Percentiles rank a stretch among this genome's conserved stretches.
Evolutionary conservation across 371 early-diverging fungal species (phyloP).

Genomic region (Lichtheimia hyalospora): DNA sequence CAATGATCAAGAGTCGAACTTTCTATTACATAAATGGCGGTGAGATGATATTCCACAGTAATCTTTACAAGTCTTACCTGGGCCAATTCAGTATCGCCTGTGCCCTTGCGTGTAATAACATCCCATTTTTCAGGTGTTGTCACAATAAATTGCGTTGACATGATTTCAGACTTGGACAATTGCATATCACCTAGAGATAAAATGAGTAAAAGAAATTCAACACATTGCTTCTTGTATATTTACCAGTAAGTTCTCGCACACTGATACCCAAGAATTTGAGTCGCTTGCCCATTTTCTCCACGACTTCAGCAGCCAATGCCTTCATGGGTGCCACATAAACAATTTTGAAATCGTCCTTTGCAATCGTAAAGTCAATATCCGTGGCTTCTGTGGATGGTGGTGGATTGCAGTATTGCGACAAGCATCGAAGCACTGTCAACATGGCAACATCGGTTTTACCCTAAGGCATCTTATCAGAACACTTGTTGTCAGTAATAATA

Average conservation of each 20-base stretch:
- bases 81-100: conserved; percentile 89
- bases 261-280: conserved; percentile 83
- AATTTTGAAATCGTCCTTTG: conserved; percentile 88
- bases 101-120: conserved; percentile 95
- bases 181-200: conserved; percentile 88
- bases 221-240: neutral
- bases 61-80: conserved; percentile 44
- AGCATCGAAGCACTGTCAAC: conserved; percentile 83
- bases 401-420: conserved; percentile 68
- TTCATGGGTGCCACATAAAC: conserved; percentile 99
- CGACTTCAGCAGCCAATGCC: conserved; percentile 98
- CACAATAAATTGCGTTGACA: conserved; percentile 94
- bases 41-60: neutral
- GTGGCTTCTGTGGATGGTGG: conserved; percentile 40
- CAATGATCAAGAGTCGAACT: conserved; percentile 93
- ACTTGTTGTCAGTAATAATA: neutral
- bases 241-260: conserved; percentile 90
- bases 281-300: conserved; percentile 86
- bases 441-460: conserved; percentile 99
- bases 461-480: conserved; percentile 24
- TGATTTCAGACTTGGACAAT: conserved; percentile 89
- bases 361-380: conserved; percentile 55
- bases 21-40: conserved; percentile 23
- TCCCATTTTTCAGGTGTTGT: conserved; percentile 99
- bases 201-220: conserved; percentile 2